A percentile compares a stretch with the other conserved stretches of the same genome.
phyloP scores from a whole-genome alignment of 495 filamentous ascomycete species.

The Lasiosphaeria ovina region DNA sequence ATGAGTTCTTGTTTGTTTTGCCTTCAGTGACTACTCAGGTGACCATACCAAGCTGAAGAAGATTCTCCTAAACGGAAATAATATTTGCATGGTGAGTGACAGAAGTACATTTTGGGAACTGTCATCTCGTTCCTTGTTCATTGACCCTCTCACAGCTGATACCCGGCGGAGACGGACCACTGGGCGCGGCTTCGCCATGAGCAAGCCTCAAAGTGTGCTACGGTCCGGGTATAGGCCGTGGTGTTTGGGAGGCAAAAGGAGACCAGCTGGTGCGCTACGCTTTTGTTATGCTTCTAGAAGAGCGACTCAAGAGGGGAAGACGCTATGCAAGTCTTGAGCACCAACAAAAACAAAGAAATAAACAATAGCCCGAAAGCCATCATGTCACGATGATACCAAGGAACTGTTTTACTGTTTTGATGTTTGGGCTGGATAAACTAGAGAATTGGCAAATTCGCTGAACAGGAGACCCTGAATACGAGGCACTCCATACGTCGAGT shows the following conservation, averaged over 20 bases:
- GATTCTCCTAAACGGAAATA: conserved; percentile 96
- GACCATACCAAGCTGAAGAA: conserved; percentile 83
- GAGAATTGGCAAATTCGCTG: not conserved
- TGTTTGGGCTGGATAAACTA: not conserved
- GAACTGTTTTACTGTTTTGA: not conserved
- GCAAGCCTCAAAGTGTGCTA: not conserved
- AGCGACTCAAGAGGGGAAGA: not conserved
- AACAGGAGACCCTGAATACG: not conserved
- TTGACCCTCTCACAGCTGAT: conserved; percentile 59
- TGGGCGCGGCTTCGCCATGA: conserved; percentile 27
- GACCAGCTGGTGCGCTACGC: not conserved
- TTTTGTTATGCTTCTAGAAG: no score
- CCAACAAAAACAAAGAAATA: not conserved
- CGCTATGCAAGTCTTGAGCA: not conserved
- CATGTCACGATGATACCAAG: not conserved
- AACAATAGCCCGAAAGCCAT: not conserved
- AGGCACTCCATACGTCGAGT: not conserved
- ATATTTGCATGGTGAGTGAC: conserved; percentile 88
- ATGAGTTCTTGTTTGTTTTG: not conserved
- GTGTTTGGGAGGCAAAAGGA: not conserved
- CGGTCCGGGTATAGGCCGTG: not conserved
- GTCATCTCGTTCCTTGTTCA: not conserved
- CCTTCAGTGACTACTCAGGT: conserved; percentile 78
- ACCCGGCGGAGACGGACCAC: conserved; percentile 80
- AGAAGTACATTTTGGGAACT: conserved; percentile 6